These are phyloP conservation scores for Mimosa bimucronata DNA, from an alignment of 306 rosid genomes.

Conservation along the genomic window DNA sequence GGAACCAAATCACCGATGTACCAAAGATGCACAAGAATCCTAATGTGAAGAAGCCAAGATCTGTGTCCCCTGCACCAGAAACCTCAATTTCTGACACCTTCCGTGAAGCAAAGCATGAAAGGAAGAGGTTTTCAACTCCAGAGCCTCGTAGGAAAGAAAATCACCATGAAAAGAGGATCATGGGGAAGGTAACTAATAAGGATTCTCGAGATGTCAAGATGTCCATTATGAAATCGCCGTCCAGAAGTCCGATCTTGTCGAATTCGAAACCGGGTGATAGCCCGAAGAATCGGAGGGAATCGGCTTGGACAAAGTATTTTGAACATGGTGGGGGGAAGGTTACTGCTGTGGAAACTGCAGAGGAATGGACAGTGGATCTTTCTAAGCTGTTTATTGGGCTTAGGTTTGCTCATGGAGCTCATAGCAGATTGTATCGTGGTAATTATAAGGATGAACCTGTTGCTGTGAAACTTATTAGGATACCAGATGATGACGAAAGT, in stretches of 20 bases:
- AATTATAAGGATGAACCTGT: conserved; percentile 72
- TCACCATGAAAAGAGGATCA: conserved; percentile 43
- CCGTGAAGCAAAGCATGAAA: conserved; percentile 69
- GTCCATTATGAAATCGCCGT: conserved; percentile 35
- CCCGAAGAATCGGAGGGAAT: conserved; percentile 60
- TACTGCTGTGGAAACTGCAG: conserved; percentile 70
- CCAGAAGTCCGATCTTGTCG: conserved; percentile 49
- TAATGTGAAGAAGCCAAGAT: conserved; percentile 61
- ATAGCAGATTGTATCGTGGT: conserved; percentile 94
- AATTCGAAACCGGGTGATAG: conserved; percentile 50
- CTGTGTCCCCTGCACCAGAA: conserved; percentile 73
- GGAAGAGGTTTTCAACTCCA: conserved; percentile 80
- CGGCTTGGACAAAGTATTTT: conserved; percentile 68
- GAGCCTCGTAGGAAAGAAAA: conserved; percentile 54
- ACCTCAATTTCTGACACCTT: conserved; percentile 58
- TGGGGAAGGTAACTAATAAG: conserved; percentile 50
- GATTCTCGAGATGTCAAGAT: conserved; percentile 41
- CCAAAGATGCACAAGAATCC: conserved; percentile 35
- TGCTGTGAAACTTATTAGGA: conserved; percentile 82
- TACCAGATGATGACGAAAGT: conserved; percentile 77
- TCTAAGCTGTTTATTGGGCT: conserved; percentile 78
- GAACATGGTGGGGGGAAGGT: conserved; percentile 80
- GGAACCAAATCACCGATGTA: conserved; percentile 32
- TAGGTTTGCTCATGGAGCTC: conserved; percentile 97
- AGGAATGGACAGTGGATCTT: conserved; percentile 78